These are phyloP conservation scores for Leccinum imitatum DNA, from an alignment of 768 basidiomycete genomes.

Conservation along the genomic window DNA sequence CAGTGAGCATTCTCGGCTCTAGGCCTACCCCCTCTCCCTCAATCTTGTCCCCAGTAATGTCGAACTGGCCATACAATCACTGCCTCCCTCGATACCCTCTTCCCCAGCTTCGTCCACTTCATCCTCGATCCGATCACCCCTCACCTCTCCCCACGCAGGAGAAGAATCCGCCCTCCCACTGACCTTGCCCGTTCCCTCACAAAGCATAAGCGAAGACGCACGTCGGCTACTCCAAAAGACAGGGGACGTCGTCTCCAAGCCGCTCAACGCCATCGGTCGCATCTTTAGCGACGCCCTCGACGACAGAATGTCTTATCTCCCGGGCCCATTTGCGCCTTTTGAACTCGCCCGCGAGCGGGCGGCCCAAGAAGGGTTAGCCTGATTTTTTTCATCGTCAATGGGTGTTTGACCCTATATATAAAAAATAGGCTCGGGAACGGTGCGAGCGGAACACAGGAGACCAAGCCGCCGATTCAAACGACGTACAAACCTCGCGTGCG, in stretches of 20 bases:
- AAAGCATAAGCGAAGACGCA: slow-evolving; percentile 61
- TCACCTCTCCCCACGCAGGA: slow-evolving; percentile 59
- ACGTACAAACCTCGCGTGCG: slow-evolving; percentile 77
- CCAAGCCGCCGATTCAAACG: slow-evolving; percentile 45
- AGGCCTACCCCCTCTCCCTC: slow-evolving; percentile 4
- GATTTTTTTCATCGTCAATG: not conserved
- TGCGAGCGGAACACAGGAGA: slow-evolving; percentile 40
- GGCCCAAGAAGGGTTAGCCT: slow-evolving; percentile 36
- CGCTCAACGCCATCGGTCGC: slow-evolving; percentile 83
- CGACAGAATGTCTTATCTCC: slow-evolving; percentile 61
- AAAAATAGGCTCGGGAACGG: slow-evolving; percentile 29
- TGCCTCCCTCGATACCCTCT: slow-evolving; percentile 34
- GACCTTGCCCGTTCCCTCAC: slow-evolving; percentile 50
- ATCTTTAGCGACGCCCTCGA: slow-evolving; percentile 87
- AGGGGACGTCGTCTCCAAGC: slow-evolving; percentile 87
- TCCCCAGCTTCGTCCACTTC: slow-evolving; percentile 34
- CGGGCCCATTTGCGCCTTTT: slow-evolving; percentile 68
- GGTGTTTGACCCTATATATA: not conserved
- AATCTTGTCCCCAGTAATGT: slow-evolving; percentile 44
- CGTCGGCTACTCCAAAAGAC: slow-evolving; percentile 84
- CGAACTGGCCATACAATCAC: slow-evolving; percentile 55
- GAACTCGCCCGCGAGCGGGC: slow-evolving; percentile 57
- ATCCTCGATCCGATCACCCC: slow-evolving; percentile 36
- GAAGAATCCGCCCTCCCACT: slow-evolving; percentile 89
- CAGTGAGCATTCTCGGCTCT: slow-evolving; percentile 39